Evolutionary conservation across 164 flowering plant species (phyloP).

Genomic region (Amborella trichopoda): DNA sequence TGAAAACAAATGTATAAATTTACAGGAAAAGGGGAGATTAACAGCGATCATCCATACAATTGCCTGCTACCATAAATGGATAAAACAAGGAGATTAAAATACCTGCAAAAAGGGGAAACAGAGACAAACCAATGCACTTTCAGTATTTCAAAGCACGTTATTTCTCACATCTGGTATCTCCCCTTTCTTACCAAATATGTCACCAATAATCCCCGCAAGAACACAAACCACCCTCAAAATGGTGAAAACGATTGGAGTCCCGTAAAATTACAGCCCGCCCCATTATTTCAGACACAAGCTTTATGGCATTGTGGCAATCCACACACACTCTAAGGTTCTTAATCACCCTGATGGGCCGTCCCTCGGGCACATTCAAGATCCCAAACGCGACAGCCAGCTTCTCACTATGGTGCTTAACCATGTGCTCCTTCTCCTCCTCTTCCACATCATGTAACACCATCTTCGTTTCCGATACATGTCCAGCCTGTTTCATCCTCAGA

Average conservation of each 20-base stretch:
- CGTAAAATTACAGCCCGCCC: slow-evolving; percentile 61
- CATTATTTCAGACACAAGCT: slow-evolving; percentile 54
- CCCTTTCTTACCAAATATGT: no score
- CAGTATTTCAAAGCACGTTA: no score
- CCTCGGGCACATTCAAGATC: slow-evolving; percentile 50
- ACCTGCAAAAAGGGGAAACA: no score
- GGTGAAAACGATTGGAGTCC: slow-evolving; percentile 84
- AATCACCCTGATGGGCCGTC: slow-evolving; percentile 82
- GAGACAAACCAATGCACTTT: no score
- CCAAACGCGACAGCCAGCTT: slow-evolving; percentile 88
- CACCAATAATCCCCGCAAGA: slow-evolving; percentile 97
- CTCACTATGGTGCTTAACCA: slow-evolving; percentile 87
- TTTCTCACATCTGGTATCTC: no score
- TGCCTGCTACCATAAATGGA: no score
- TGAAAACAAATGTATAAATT: no score
- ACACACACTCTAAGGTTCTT: slow-evolving; percentile 80
- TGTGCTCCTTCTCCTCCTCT: slow-evolving; percentile 86
- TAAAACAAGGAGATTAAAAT: no score
- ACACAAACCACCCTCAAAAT: slow-evolving; percentile 61
- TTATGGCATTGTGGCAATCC: slow-evolving; percentile 86
- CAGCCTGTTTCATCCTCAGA: slow-evolving; percentile 41
- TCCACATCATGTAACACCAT: slow-evolving; percentile 85
- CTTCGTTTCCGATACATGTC: slow-evolving; percentile 57
- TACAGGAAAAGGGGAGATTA: no score
- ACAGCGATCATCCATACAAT: no score